phyloP scores from a whole-genome alignment of 2,329 filamentous ascomycete species.

The Diaporthe helianthi region DNA sequence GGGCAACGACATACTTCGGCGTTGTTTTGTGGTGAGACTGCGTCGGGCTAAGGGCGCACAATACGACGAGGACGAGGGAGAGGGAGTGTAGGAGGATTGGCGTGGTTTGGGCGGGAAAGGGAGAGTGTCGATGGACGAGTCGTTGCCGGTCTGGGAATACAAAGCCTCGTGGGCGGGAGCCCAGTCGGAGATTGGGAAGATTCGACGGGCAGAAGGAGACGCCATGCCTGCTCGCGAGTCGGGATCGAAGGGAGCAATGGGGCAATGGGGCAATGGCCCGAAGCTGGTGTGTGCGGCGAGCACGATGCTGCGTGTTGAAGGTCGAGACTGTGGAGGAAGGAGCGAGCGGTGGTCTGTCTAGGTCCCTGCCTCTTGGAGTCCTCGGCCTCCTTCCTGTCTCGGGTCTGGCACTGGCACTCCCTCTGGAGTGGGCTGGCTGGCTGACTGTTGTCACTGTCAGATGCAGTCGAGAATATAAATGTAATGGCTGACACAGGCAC shows the following conservation, averaged over 20 bases:
- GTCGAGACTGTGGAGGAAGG: background rate
- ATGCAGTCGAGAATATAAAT: background rate
- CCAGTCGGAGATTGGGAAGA: constrained; percentile 52
- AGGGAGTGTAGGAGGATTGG: constrained; percentile 38
- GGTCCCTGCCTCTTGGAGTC: background rate
- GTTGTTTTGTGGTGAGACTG: constrained; percentile 23
- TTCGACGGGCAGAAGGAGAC: constrained; percentile 45
- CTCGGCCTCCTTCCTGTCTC: background rate
- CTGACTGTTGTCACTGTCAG: background rate
- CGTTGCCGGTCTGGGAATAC: constrained; percentile 41
- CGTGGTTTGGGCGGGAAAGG: constrained; percentile 31
- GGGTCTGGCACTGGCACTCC: background rate
- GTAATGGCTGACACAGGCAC: background rate
- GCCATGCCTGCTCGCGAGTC: constrained; percentile 25
- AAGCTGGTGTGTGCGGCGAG: constrained; percentile 17
- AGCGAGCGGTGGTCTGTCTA: background rate
- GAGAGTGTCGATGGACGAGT: constrained; percentile 35
- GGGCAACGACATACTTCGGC: constrained; percentile 56
- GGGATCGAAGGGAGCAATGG: constrained; percentile 5
- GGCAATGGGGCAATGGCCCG: constrained; percentile 2
- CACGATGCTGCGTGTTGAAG: background rate
- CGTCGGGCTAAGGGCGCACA: constrained; percentile 26
- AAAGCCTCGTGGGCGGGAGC: constrained; percentile 52
- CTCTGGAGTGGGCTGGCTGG: background rate
- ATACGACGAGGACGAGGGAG: constrained; percentile 43